Conservation (phyloP, 179 eudicot genomes). For the Beta lomatogona region DNA sequence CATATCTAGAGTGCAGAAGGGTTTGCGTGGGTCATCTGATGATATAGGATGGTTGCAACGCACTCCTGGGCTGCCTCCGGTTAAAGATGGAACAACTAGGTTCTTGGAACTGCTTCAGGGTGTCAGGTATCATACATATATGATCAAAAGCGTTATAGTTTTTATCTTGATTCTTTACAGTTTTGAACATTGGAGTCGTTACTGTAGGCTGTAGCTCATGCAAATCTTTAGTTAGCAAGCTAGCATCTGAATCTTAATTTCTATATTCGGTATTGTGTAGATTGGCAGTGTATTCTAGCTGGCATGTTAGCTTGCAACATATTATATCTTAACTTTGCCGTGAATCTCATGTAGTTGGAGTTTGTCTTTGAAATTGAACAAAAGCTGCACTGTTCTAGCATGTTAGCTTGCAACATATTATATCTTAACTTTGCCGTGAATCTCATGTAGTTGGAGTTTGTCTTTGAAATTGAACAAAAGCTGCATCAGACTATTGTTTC, state of each 20-base stretch:
- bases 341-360: not conserved
- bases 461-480: not conserved
- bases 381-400: too few species aligned
- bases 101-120: conserved; percentile 67
- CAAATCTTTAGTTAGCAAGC: not conserved
- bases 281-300: not conserved
- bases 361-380: not conserved
- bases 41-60: conserved; percentile 93
- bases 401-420: not conserved
- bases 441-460: not conserved
- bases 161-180: not conserved
- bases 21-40: conserved; percentile 72
- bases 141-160: not conserved
- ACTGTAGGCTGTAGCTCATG: not conserved
- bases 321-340: not conserved
- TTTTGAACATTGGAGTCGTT: not conserved
- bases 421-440: not conserved
- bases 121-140: conserved; percentile 50
- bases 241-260: not conserved
- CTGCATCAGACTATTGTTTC: not conserved
- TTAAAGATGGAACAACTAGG: conserved; percentile 81
- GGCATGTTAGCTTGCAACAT: not conserved
- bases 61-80: conserved; percentile 73
- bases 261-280: not conserved
- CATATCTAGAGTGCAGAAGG: conserved; percentile 53